Base-by-base conservation (phyloP, 2,329 filamentous ascomycete genomes). In the Cadophora sp. region DNA sequence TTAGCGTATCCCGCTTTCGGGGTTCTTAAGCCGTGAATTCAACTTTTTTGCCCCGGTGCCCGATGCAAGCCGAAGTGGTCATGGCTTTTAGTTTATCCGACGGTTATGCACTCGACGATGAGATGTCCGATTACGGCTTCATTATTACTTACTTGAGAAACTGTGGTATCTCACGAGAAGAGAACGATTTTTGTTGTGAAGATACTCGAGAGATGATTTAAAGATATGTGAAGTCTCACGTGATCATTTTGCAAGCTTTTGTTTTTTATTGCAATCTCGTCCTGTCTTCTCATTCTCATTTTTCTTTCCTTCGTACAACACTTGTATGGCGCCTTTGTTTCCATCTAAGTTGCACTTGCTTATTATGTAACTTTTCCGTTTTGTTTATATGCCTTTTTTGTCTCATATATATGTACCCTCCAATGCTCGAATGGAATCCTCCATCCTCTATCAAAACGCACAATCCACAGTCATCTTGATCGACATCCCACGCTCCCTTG, bases 401-500 rank as follows among this genome's bases (percentile, higher is more conserved):
- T 56, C 19, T 55, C n/a, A 19, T 31, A 3, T 64, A 40, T 50
- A 40, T 27, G 29, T 55, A n/a, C 1, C 37, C 7, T 43, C 40
- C 12, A 11, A 5, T 27, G 26, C n/a, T 62, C 48, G 31, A 31
- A 48, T 69, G 70, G 68, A 69, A 60, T 26, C 69, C 71, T 31
- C 70, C 26, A 82, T 90, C 26, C 77, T 91, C 50, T 90, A 85
- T 78, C 82, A 86, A 71, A 88, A 83, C 71, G 73, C 78, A 1
- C 79, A 82, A 58, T 75, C 79, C 60, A 82, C 84, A 56, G 79
- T 90, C 64, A 81, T 87, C 26, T 77, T 93, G 29, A 78, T 94
- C 62, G 92, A 94, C 74, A 86, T 93, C 56, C 91, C 92, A 27
- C 81, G 83, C 22, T 92, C 92, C 1, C 86, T 94, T 48, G 89